phyloP scores from a whole-genome alignment of 2,329 filamentous ascomycete species.

The Calonectria pseudoreteaudii region DNA sequence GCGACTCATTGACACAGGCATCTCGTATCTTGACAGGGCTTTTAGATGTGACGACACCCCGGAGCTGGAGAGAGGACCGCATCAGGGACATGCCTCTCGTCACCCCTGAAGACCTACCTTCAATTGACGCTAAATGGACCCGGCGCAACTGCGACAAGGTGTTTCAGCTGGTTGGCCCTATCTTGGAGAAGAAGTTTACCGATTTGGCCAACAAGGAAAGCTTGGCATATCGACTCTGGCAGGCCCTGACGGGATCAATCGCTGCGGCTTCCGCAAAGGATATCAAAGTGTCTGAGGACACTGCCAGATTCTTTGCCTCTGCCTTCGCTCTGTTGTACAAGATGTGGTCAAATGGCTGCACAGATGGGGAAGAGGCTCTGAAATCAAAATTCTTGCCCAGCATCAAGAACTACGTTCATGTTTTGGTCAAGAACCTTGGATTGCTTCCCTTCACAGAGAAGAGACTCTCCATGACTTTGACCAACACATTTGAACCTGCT shows the following conservation, averaged over 20 bases:
- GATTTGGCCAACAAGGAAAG: constrained; percentile 72
- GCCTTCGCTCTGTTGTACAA: constrained; percentile 76
- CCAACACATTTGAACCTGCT: constrained; percentile 71
- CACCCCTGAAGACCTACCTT: constrained; percentile 80
- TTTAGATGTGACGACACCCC: constrained; percentile 67
- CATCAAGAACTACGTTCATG: constrained; percentile 62
- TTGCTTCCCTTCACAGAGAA: constrained; percentile 73
- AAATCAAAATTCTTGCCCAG: constrained; percentile 65
- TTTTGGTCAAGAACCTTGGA: constrained; percentile 65
- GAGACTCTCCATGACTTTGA: constrained; percentile 61
- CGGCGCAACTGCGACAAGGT: constrained; percentile 76
- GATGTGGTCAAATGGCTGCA: constrained; percentile 66
- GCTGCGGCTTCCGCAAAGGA: constrained; percentile 82
- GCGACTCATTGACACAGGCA: constrained; percentile 68
- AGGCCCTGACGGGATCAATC: constrained; percentile 70
- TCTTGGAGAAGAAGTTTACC: constrained; percentile 71
- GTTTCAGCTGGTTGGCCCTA: constrained; percentile 70
- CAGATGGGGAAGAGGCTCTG: constrained; percentile 58
- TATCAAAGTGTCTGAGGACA: constrained; percentile 87
- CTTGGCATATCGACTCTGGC: constrained; percentile 66
- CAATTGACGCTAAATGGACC: constrained; percentile 88
- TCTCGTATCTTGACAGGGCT: constrained; percentile 79
- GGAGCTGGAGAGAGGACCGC: constrained; percentile 81
- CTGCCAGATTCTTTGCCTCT: constrained; percentile 81
- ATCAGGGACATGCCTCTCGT: constrained; percentile 71